Base-by-base conservation (phyloP, 192 early-diverging fungal species). In the Coemansia sp. region DNA sequence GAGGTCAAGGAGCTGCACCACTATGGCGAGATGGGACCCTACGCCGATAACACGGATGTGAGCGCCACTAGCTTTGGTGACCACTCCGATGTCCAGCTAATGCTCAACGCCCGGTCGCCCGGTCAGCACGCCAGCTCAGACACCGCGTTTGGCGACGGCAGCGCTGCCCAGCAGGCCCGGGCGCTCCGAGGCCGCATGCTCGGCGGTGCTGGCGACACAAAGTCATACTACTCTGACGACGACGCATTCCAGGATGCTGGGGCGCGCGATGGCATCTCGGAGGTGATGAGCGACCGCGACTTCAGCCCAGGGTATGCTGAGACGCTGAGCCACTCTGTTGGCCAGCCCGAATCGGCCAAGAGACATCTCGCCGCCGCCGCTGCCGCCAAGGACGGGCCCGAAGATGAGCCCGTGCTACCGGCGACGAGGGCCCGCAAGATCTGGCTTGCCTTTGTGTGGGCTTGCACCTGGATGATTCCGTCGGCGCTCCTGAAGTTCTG, bases 381-480 rank as follows among this genome's bases (percentile, higher is more conserved):
- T 39, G 29, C 51, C n/a, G 73, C 84, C 2, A 81, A 88, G 27
- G 36, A 22, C 19, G 53, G 35, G 31, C 53, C 53, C n/a, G 54
- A 64, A 0, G 83, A 87, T 15, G 86, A 87, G 51, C 38, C 85
- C 85, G 61, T 94, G 88, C 14, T 92, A n/a, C 75, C 75, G 9
- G 66, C 63, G 2, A 57, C 82, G 7, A 58, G 57, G 87, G 59
- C 43, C 2, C 82, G 82, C 68, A 79, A 71, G 64, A 25, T 59
- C 56, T 84, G 82, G 82, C 60, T 84, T 17, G 70, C 67, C 25
- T 73, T 76, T 64, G 74, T 76, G 37, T 77, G 77, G 83, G 25
- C 71, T 7, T 71, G 59, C 51, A 84, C 83, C 9, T 84, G 73
- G 74, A 59, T 73, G 90, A 85, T 98, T 39, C 97, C 97, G n/a